Evolutionary conservation across 345 rosid species (phyloP).

Genomic region (Mangifera indica): DNA sequence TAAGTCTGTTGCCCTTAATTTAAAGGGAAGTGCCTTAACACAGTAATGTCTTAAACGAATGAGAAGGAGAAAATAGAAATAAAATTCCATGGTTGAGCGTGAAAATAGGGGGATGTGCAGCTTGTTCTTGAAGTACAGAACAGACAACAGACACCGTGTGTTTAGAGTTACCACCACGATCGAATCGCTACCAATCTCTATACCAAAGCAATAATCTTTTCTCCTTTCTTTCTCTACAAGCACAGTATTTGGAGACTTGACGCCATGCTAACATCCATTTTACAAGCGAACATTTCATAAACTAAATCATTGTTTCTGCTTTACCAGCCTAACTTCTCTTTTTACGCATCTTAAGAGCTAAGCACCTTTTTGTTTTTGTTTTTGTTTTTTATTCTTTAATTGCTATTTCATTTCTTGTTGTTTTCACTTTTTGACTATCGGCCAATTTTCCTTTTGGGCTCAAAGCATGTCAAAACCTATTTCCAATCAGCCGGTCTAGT

Average conservation of each 20-base stretch:
- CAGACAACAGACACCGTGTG: neutral
- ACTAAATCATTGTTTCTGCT: neutral
- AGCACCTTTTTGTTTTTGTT: neutral
- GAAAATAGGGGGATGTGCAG: constrained; percentile 10
- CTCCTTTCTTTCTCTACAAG: neutral
- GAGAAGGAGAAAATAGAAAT: too few relatives aligned
- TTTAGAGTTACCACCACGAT: too few relatives aligned
- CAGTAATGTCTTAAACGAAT: neutral
- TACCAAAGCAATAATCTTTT: neutral
- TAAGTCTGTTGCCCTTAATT: too few relatives aligned
- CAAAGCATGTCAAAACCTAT: constrained; percentile 18
- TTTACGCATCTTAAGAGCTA: too few relatives aligned
- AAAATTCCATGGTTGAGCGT: constrained; percentile 1
- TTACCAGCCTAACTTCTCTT: neutral
- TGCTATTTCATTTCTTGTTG: neutral
- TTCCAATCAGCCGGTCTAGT: neutral
- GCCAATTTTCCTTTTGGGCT: neutral
- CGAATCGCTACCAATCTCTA: neutral
- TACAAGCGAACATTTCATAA: neutral
- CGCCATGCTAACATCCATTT: too few relatives aligned
- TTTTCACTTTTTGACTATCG: constrained; percentile 5
- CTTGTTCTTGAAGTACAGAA: too few relatives aligned
- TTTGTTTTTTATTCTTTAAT: too few relatives aligned
- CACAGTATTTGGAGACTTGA: neutral
- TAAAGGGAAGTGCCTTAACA: too few relatives aligned